Base-by-base conservation (phyloP, 345 rosid species). In the Lumnitzera racemosa region DNA sequence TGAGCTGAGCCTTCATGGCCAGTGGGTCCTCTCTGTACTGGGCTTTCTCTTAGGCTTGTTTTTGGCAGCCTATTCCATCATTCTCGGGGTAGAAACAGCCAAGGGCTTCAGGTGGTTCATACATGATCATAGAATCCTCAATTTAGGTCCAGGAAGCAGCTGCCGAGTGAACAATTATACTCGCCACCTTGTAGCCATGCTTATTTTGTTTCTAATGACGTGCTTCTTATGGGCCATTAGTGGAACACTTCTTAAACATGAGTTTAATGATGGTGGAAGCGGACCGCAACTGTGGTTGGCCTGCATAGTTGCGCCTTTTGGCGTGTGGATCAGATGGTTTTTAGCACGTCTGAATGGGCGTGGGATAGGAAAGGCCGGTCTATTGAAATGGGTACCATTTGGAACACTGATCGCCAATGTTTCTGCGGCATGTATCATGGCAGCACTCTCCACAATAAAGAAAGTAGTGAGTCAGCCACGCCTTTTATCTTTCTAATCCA, bases 311-410 rank as follows among this genome's bases (percentile, higher is more conserved):
- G 97, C 79, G 31, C 80, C 90, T 0, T 62, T 81, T 8, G 99
- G 98, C 47, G 99, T 90, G 11, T 94, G 99, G 99, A 83, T 84
- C 53, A 88, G 99, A 81, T 94, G 99, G 97, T 84, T 81, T 77
- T 67, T 94, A 67, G 91, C 97, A 16, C 73, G 91, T 27, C 77
- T 87, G 11, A 94, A 90, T 14, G 99, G 99, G 15, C 78, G 70
- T 24, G 99, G 99, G 14, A 53, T 94, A 14, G 99, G 97, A 16
- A 86, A 75, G 67, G 43, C 68, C 1, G 80, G 83, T 6, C 24
- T 41, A 56, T 69, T 83, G 71, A 84, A 73, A 71, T 94, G 99
- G 97, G 66, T 94, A n/a, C 96, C 97, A 12, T 84, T 84, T n/a
- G 96, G 99, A 31, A 94, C 97, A 31, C 71, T 94, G 53, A 69